Conservation (phyloP, 352 stramenopile genomes). For the Globisporangium yorkense region DNA sequence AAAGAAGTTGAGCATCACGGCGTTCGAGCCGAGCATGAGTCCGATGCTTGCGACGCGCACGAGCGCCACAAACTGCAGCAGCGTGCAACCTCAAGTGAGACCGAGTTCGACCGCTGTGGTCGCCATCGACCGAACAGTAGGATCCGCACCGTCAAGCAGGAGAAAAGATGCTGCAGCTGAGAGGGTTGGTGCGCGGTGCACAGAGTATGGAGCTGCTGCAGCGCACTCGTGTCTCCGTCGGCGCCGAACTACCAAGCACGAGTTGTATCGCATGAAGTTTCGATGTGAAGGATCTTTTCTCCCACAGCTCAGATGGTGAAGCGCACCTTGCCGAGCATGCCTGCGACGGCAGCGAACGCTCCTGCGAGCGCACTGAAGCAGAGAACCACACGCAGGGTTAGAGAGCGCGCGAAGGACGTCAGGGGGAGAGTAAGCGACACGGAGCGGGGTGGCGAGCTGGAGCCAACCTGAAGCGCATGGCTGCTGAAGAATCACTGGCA, state of each 20-base stretch:
- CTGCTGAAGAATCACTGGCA: no score
- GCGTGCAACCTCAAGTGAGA: background rate
- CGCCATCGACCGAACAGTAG: background rate
- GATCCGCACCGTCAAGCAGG: conserved; percentile 7
- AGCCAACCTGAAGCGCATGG: no score
- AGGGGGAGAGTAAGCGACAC: no score
- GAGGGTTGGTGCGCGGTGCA: conserved; percentile 8
- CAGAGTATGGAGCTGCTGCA: conserved; percentile 12
- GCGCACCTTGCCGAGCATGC: conserved; percentile 49
- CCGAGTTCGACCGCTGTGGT: background rate
- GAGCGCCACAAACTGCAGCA: conserved; percentile 17
- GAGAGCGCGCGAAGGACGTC: no score
- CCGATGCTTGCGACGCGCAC: conserved; percentile 47
- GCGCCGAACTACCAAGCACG: conserved; percentile 10
- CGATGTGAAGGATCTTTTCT: background rate
- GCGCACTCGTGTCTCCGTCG: conserved; percentile 22
- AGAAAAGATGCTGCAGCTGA: conserved; percentile 2
- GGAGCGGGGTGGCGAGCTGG: no score
- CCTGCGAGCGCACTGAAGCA: conserved; percentile 43
- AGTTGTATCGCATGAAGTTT: background rate
- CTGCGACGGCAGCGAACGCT: conserved; percentile 42
- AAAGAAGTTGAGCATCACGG: conserved; percentile 77
- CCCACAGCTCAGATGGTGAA: background rate
- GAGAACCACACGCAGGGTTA: background rate
- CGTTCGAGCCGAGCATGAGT: conserved; percentile 70